A percentile compares a stretch with the other conserved stretches of the same genome.
These are phyloP conservation scores for Sporopachydermia quercuum DNA, from an alignment of 805 yeast species.

Conservation along the genomic window DNA sequence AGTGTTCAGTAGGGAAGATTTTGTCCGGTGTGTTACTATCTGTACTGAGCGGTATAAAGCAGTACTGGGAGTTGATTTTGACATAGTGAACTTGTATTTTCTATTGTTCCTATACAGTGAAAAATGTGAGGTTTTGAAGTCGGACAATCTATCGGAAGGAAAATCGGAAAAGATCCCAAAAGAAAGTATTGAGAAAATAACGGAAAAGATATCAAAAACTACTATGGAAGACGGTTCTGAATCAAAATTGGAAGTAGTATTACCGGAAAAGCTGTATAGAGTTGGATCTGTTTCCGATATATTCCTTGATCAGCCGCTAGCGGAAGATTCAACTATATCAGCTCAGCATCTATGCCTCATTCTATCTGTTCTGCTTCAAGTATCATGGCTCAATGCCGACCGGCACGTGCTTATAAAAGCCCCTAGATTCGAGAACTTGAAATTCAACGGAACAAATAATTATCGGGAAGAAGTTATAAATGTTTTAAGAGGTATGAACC, in stretches of 20 bases:
- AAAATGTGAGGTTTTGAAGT: conserved; percentile 2
- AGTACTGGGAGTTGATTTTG: conserved; percentile 22
- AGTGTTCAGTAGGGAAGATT: conserved; percentile 22
- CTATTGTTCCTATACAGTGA: conserved; percentile 24
- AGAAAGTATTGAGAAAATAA: conserved; percentile 4
- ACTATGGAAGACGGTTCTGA: conserved; percentile 10
- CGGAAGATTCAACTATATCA: not conserved
- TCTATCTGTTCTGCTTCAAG: not conserved
- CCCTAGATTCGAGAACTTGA: not conserved
- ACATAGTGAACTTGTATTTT: conserved; percentile 31
- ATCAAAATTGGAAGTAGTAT: conserved; percentile 4
- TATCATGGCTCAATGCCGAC: not conserved
- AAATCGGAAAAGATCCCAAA: conserved; percentile 7
- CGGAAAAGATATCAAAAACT: conserved; percentile 6
- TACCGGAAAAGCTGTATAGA: not conserved
- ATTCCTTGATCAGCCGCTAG: not conserved
- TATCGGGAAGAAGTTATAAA: not conserved
- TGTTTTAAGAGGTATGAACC: not conserved
- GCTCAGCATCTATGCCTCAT: not conserved
- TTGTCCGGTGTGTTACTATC: conserved; percentile 30
- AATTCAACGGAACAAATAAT: not conserved
- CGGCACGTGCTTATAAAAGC: not conserved
- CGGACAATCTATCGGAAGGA: conserved; percentile 3
- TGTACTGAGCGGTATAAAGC: conserved; percentile 27
- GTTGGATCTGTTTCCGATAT: not conserved